Conservation (phyloP, 2,329 filamentous ascomycete species). For the Allantophomopsis cytisporea region DNA sequence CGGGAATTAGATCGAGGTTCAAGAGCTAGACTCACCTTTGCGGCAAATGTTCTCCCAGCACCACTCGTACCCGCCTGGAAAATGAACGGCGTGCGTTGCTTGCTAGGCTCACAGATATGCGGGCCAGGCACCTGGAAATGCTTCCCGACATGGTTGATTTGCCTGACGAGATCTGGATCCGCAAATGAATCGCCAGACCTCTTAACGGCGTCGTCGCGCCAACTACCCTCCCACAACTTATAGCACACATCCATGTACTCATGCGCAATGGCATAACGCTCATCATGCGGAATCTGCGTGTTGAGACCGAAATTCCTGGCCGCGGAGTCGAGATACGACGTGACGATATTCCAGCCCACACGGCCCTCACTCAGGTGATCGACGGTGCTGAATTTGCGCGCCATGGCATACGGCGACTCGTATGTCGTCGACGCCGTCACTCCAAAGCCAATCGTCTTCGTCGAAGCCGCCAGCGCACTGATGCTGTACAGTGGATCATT, state of each 20-base stretch:
- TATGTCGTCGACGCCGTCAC: conserved; percentile 57
- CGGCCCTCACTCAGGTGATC: conserved; percentile 54
- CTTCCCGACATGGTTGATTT: conserved; percentile 53
- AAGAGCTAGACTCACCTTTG: conserved; percentile 22
- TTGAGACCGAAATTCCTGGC: conserved; percentile 46
- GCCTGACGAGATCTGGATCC: conserved; percentile 39
- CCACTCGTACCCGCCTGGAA: conserved; percentile 55
- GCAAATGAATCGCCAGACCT: conserved; percentile 48
- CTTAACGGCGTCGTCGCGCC: conserved; percentile 52
- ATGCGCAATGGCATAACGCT: conserved; percentile 48
- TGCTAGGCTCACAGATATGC: conserved; percentile 50
- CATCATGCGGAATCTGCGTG: conserved; percentile 48
- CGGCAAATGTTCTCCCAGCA: conserved; percentile 51
- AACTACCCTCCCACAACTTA: conserved; percentile 54
- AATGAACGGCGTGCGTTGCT: conserved; percentile 53
- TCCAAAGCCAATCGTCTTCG: conserved; percentile 53
- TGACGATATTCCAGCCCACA: conserved; percentile 39
- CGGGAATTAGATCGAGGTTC: too few species aligned
- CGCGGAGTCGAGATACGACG: conserved; percentile 53
- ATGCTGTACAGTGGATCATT: conserved; percentile 52
- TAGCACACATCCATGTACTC: conserved; percentile 51
- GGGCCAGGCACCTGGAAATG: conserved; percentile 51
- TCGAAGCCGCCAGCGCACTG: conserved; percentile 54
- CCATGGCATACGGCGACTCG: conserved; percentile 54
- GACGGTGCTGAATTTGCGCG: conserved; percentile 46